Evolutionary conservation across 2,329 filamentous ascomycete genomes (phyloP), one percentile per base, ranked within the genome.

Genomic region (Trichoderma harzianum): DNA sequence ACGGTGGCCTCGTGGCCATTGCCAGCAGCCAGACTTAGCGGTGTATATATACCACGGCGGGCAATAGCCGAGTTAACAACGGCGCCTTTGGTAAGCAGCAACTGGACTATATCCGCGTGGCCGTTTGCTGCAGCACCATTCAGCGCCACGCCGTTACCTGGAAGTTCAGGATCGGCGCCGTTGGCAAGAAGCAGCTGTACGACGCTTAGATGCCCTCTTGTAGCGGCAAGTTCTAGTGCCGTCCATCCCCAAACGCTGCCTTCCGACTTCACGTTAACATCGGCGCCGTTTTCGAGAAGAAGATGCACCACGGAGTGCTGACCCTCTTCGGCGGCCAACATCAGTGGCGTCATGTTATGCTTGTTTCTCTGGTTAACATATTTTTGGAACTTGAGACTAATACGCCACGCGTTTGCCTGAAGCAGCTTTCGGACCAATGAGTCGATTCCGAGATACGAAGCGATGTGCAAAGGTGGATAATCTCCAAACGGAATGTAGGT

Each of bases 401-500:
- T 10, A 58, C 5, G 47, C 55, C 26, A 6, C 2, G 26, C 8
- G 5, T 28, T 30, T n/a, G 18, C n/a, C 26, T 14, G 3, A 14
- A 58, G 55, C 1, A 58, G 2, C 10, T 34, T 34, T 30, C 10
- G 55, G 30, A 14, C 55, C 18, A 32, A 7, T 32, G 55, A 11
- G 7, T n/a, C 8, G 28, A 58, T n/a, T 12, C 55, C 55, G 55
- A 58, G 11, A 34, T n/a, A n/a, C 30, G 26, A 58, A 21, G 55
- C 55, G 4, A 58, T 34, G 10, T 58, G 28, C 18, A 58, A 10
- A 32, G 26, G 16, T 58, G 1, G 53, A 18, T 1, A 18, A 36
- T 1, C 34, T 14, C 3, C 1, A 14, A 7, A 2, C 16, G n/a
- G 4, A n/a, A 10, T 0, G 6, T 3, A 1, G 34, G 0, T 5